phyloP scores from a whole-genome alignment of 495 filamentous ascomycete genomes.

The Penicillium steckii region DNA sequence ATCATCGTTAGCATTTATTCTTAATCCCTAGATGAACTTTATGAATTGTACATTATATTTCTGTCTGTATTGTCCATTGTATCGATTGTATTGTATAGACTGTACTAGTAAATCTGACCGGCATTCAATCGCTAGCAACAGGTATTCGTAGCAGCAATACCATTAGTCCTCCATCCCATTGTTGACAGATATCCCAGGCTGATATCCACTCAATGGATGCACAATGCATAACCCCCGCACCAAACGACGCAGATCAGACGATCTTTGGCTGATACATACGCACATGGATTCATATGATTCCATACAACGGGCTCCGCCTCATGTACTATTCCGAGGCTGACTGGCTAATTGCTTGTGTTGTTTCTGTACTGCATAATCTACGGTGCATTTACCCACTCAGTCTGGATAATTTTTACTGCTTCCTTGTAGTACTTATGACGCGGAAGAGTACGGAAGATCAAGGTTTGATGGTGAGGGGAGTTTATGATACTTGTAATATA shows the following conservation, averaged over 20 bases:
- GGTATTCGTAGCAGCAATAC: too few species aligned
- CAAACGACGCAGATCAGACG: neutral
- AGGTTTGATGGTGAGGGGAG: neutral
- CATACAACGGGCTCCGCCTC: slow-evolving; percentile 4
- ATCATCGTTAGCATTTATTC: slow-evolving; percentile 27
- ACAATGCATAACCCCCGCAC: neutral
- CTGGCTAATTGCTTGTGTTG: neutral
- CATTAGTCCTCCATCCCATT: too few species aligned
- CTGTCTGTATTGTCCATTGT: neutral
- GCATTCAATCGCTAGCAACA: too few species aligned
- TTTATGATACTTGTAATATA: too few species aligned
- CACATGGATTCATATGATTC: neutral
- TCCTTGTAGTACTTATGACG: neutral
- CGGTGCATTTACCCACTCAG: neutral
- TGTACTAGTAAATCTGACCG: too few species aligned
- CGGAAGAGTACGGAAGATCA: neutral
- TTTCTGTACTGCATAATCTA: neutral
- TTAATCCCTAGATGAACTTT: slow-evolving; percentile 29
- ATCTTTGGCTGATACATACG: neutral
- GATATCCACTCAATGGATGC: neutral
- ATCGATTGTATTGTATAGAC: neutral
- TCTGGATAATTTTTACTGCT: neutral
- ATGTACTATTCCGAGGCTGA: neutral
- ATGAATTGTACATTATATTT: slow-evolving; percentile 29
- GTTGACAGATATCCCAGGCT: too few species aligned